Conservation (phyloP, 1,139 yeast species). For the Yamadazyma songkhlaensis region DNA sequence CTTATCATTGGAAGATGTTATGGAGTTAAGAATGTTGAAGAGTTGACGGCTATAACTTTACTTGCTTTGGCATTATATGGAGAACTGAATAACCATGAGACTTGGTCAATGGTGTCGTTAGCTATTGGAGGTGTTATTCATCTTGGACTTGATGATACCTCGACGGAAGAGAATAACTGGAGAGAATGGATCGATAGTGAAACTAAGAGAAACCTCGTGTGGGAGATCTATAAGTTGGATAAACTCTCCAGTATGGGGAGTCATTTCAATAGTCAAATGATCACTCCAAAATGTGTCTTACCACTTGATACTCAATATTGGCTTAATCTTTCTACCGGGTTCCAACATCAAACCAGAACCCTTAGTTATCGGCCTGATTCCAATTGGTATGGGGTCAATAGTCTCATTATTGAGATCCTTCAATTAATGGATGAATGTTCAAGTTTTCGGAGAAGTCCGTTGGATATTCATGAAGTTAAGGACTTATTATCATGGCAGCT, state of each 20-base stretch:
- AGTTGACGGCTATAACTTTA: slow-evolving; percentile 23
- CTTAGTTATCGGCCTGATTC: slow-evolving; percentile 1
- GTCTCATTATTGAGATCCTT: slow-evolving; percentile 14
- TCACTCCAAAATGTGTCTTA: slow-evolving; percentile 2
- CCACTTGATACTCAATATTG: slow-evolving; percentile 2
- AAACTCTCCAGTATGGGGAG: slow-evolving; percentile 15
- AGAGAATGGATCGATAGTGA: slow-evolving; percentile 22
- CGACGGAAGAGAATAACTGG: slow-evolving; percentile 10
- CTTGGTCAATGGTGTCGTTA: slow-evolving; percentile 24
- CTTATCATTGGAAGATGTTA: slow-evolving; percentile 19
- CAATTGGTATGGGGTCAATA: slow-evolving; percentile 12
- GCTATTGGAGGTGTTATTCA: slow-evolving; percentile 16
- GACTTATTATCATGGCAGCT: slow-evolving; percentile 17
- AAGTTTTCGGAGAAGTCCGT: slow-evolving; percentile 12
- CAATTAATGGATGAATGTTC: slow-evolving; percentile 14
- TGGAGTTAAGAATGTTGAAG: slow-evolving; percentile 19
- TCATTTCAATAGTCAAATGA: slow-evolving; percentile 12
- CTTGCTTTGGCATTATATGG: slow-evolving; percentile 25
- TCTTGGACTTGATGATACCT: slow-evolving; percentile 9
- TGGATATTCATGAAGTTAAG: slow-evolving; percentile 15
- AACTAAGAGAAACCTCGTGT: slow-evolving; percentile 20
- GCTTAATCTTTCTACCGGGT: slow-evolving; percentile 3
- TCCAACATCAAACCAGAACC: slow-evolving; percentile 11
- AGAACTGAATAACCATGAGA: slow-evolving; percentile 21
- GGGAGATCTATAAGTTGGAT: slow-evolving; percentile 27